Percentiles rank a stretch among this genome's conserved stretches.
Evolutionary conservation across 768 basidiomycete species (phyloP).

Genomic region (Suillus subaureus): DNA sequence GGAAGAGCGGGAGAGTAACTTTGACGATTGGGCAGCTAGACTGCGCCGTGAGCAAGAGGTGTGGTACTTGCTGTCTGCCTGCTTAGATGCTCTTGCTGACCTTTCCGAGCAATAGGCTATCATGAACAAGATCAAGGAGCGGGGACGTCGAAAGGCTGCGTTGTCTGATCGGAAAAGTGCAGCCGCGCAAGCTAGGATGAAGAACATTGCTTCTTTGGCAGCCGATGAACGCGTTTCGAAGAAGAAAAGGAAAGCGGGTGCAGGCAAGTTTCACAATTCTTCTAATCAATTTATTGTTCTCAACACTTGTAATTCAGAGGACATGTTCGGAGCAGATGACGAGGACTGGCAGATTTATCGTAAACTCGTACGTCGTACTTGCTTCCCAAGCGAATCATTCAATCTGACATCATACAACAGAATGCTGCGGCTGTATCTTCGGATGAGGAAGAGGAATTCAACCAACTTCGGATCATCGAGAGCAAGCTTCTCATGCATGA

Average conservation of each 20-base stretch:
- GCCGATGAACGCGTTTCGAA: conserved; percentile 82
- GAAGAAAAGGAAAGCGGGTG: conserved; percentile 82
- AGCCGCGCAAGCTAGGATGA: conserved; percentile 94
- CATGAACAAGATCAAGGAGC: conserved; percentile 84
- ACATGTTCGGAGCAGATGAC: conserved; percentile 91
- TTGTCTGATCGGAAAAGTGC: conserved; percentile 91
- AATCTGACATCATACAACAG: conserved; percentile 36
- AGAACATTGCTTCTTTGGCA: conserved; percentile 90
- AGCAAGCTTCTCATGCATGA: conserved; percentile 80
- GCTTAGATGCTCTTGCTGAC: background rate
- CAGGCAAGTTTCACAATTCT: conserved; percentile 50
- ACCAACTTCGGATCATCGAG: conserved; percentile 74
- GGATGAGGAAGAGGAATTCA: conserved; percentile 87
- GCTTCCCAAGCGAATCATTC: background rate
- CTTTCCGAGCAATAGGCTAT: conserved; percentile 50
- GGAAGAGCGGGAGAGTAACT: conserved; percentile 72
- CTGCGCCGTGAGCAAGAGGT: conserved; percentile 85
- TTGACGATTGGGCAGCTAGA: conserved; percentile 72
- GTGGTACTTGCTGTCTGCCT: conserved; percentile 16
- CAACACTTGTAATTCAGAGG: conserved; percentile 55
- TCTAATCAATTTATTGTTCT: conserved; percentile 8
- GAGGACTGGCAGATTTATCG: conserved; percentile 98
- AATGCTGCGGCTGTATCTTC: conserved; percentile 73
- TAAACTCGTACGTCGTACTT: conserved; percentile 70
- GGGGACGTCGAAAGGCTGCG: conserved; percentile 77